Percentiles rank a stretch among this genome's conserved stretches.
These are phyloP conservation scores for Venturia carpophila DNA, from an alignment of 2,329 filamentous ascomycete genomes.

Conservation along the genomic window DNA sequence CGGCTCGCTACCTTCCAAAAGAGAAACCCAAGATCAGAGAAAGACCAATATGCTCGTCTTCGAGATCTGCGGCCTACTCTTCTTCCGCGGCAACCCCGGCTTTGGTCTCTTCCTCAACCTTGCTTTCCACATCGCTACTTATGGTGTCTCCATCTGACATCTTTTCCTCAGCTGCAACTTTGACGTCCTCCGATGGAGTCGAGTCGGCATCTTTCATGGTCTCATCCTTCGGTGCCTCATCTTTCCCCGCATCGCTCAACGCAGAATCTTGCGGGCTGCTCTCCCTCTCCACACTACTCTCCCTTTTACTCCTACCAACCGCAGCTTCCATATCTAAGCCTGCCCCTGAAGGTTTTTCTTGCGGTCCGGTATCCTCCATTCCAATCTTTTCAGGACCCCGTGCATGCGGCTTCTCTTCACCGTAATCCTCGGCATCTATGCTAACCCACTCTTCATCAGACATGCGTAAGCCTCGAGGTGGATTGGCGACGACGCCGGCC, in stretches of 20 bases:
- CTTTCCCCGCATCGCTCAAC: conserved; percentile 13
- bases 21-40: not conserved
- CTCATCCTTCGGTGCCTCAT: conserved; percentile 12
- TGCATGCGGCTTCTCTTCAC: conserved; percentile 59
- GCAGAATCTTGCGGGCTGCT: conserved; percentile 1
- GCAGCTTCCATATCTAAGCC: conserved; percentile 36
- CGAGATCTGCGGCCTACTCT: not conserved
- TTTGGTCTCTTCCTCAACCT: not conserved
- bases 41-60: not conserved
- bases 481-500: conserved; percentile 65
- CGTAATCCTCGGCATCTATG: conserved; percentile 22
- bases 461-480: conserved; percentile 12
- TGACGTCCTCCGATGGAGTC: not conserved
- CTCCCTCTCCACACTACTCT: conserved; percentile 14
- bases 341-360: conserved; percentile 30
- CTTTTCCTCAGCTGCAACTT: not conserved
- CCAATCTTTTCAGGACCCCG: conserved; percentile 80
- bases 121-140: not conserved
- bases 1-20: not conserved
- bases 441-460: conserved; percentile 16
- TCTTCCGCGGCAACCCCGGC: not conserved
- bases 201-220: conserved; percentile 18
- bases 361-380: conserved; percentile 77
- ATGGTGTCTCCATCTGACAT: not conserved
- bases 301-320: conserved; percentile 27